Percentiles rank a stretch among this genome's conserved stretches.
These are phyloP conservation scores for Kodamaea neixiangensis DNA, from an alignment of 805 yeast genomes.

Conservation along the genomic window DNA sequence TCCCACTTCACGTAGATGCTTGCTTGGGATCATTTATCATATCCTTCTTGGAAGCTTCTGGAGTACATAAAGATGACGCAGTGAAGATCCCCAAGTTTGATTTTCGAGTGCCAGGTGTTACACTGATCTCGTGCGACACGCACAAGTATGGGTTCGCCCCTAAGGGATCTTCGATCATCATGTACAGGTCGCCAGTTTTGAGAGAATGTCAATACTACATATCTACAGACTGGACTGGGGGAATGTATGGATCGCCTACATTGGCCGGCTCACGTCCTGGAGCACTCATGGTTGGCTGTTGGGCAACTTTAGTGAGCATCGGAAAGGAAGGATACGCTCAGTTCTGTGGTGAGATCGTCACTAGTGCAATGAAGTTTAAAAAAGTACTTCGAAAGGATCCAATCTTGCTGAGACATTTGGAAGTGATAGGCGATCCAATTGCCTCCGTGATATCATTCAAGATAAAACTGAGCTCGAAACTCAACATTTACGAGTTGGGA, in stretches of 20 bases:
- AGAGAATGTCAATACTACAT: constrained; percentile 84
- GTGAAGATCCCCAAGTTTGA: constrained; percentile 62
- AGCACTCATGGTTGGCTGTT: constrained; percentile 95
- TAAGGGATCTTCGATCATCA: constrained; percentile 88
- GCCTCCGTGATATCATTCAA: constrained; percentile 82
- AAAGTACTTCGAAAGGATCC: constrained; percentile 44
- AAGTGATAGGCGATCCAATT: constrained; percentile 82
- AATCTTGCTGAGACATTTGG: constrained; percentile 52
- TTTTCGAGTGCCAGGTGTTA: constrained; percentile 84
- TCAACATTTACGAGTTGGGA: constrained; percentile 77
- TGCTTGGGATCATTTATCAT: constrained; percentile 93
- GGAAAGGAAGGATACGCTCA: constrained; percentile 83
- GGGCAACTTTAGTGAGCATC: constrained; percentile 85
- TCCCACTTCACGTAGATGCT: constrained; percentile 94
- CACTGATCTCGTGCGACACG: constrained; percentile 98
- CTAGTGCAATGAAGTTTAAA: constrained; percentile 61
- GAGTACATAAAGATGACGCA: constrained; percentile 42
- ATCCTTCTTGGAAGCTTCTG: constrained; percentile 68
- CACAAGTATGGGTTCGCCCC: constrained; percentile 99
- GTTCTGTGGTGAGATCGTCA: constrained; percentile 66
- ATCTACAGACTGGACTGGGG: constrained; percentile 87
- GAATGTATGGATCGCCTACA: constrained; percentile 94
- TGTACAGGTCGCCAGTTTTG: constrained; percentile 73
- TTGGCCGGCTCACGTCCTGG: constrained; percentile 97
- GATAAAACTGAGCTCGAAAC: constrained; percentile 32